Evolutionary conservation across 2,329 filamentous ascomycete genomes (phyloP).

Genomic region (Fusarium scirpi): DNA sequence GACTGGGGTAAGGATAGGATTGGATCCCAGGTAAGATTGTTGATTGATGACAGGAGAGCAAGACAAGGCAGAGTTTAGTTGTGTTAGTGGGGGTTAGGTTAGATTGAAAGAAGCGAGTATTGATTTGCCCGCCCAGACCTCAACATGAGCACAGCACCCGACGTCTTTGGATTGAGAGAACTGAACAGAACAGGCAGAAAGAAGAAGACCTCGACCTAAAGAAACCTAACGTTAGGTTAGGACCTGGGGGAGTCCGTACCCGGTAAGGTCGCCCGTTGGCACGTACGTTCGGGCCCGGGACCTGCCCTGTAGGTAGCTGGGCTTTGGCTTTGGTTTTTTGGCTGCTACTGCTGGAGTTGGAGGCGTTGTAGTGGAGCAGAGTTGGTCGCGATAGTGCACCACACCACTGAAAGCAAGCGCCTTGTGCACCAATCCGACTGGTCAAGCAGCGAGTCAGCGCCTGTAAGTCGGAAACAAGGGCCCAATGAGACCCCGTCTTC

Average conservation of each 20-base stretch:
- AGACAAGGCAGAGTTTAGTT: constrained; percentile 7
- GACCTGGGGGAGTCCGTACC: constrained; percentile 32
- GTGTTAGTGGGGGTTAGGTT: constrained; percentile 23
- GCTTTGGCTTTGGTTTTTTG: not conserved
- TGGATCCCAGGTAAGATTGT: constrained; percentile 32
- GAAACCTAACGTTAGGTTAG: not conserved
- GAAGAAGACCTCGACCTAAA: not conserved
- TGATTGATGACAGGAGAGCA: constrained; percentile 22
- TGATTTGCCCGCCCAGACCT: constrained; percentile 7
- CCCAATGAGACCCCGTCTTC: constrained; percentile 32
- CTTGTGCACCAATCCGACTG: constrained; percentile 52
- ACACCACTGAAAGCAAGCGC: constrained; percentile 54
- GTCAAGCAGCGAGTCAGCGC: constrained; percentile 51
- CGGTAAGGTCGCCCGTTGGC: constrained; percentile 40
- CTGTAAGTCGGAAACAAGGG: constrained; percentile 40
- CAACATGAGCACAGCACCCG: not conserved
- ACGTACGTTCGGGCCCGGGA: constrained; percentile 22
- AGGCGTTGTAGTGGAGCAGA: constrained; percentile 34
- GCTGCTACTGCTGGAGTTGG: not conserved
- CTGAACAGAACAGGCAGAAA: not conserved
- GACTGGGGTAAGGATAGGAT: constrained; percentile 41
- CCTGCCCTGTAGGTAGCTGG: constrained; percentile 9
- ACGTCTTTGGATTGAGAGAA: not conserved
- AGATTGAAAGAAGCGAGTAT: constrained; percentile 34
- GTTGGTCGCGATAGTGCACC: constrained; percentile 43